A percentile compares a stretch with the other conserved stretches of the same genome.
These are phyloP conservation scores for Candida sojae DNA, from an alignment of 1,139 yeast genomes.

Conservation along the genomic window DNA sequence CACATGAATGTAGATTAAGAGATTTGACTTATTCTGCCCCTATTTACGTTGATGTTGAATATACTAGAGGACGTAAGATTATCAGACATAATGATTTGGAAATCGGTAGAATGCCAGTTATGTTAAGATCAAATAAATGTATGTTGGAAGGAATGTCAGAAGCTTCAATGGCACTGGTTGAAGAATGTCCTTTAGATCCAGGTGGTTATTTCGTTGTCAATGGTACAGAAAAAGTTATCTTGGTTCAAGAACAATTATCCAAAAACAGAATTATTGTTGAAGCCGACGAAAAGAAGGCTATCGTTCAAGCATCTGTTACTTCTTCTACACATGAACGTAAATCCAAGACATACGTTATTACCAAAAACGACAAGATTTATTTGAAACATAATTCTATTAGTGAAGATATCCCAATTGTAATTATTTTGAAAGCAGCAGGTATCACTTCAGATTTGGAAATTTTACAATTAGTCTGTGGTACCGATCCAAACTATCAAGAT, in stretches of 20 bases:
- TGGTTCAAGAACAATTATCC: constrained; percentile 94
- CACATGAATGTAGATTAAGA: constrained; percentile 95
- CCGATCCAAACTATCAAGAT: constrained; percentile 85
- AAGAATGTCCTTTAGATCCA: constrained; percentile 97
- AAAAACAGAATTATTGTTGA: constrained; percentile 98
- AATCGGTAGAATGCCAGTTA: constrained; percentile 97
- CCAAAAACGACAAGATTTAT: constrained; percentile 86
- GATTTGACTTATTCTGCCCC: constrained; percentile 97
- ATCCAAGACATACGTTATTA: constrained; percentile 92
- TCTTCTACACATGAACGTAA: constrained; percentile 98
- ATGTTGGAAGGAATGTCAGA: constrained; percentile 78
- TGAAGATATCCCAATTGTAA: constrained; percentile 94
- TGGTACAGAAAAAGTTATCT: constrained; percentile 96
- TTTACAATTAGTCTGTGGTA: constrained; percentile 91
- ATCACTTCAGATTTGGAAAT: constrained; percentile 90
- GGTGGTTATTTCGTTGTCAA: constrained; percentile 98
- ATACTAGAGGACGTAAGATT: constrained; percentile 90
- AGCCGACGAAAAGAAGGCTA: constrained; percentile 90
- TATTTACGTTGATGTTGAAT: constrained; percentile 93
- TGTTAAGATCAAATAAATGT: constrained; percentile 93
- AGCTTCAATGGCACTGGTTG: constrained; percentile 78
- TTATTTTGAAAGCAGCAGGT: constrained; percentile 94
- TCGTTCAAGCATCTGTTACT: constrained; percentile 96
- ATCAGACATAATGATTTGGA: constrained; percentile 88
- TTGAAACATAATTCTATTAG: constrained; percentile 92